phyloP scores from a whole-genome alignment of 768 basidiomycete genomes.

The Steccherinum ochraceum region DNA sequence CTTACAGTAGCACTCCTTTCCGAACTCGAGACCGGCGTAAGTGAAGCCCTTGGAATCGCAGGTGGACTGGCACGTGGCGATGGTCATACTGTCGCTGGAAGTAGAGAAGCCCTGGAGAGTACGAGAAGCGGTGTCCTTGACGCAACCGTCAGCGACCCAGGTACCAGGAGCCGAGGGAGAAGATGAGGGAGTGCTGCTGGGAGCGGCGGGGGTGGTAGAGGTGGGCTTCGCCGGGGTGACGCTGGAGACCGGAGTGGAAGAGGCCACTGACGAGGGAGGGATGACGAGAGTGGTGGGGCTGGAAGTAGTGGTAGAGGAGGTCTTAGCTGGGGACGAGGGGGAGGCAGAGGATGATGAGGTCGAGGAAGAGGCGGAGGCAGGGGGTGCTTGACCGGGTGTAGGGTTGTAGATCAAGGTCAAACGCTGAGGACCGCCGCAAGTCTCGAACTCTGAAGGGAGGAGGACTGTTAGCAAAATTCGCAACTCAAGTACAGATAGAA shows the following conservation, averaged over 20 bases:
- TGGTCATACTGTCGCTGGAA: conserved; percentile 19
- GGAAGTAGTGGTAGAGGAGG: conserved; percentile 10
- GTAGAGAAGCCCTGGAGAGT: conserved; percentile 18
- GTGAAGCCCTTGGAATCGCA: conserved; percentile 24
- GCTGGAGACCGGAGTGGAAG: conserved; percentile 3
- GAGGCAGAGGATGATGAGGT: neutral
- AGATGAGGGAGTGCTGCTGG: neutral
- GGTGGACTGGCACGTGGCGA: conserved; percentile 20
- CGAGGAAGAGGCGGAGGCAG: conserved; percentile 5
- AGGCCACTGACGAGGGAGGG: conserved; percentile 5
- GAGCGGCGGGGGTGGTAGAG: neutral
- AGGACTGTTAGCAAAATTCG: neutral
- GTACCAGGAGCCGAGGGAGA: conserved; percentile 3
- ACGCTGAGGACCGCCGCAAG: conserved; percentile 8
- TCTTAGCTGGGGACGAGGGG: conserved; percentile 5
- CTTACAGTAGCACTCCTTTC: conserved; percentile 26
- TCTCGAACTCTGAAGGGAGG: conserved; percentile 4
- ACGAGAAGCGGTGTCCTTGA: conserved; percentile 13
- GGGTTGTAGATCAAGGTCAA: conserved; percentile 9
- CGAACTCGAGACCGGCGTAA: conserved; percentile 27
- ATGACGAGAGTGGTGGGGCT: neutral
- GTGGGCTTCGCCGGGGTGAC: conserved; percentile 1
- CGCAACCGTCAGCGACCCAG: conserved; percentile 16
- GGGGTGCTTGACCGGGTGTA: conserved; percentile 4
- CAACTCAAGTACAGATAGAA: neutral